phyloP scores from a whole-genome alignment of 2,329 filamentous ascomycete species.

The Penicillium sp. region DNA sequence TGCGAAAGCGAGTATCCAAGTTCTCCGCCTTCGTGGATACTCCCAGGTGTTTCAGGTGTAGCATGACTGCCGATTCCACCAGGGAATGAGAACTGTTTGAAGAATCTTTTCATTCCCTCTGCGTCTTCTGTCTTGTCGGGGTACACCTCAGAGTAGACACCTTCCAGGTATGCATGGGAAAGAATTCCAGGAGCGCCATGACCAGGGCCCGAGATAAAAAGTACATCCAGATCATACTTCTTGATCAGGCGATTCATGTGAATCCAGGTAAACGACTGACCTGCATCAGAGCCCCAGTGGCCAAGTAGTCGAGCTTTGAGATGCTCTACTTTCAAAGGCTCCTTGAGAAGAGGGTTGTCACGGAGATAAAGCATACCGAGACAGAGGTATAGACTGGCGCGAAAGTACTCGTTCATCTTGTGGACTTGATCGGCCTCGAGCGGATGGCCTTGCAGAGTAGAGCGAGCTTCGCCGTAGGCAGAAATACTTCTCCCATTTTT shows the following conservation, averaged over 20 bases:
- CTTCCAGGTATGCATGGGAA: slow-evolving; percentile 70
- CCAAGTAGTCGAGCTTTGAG: slow-evolving; percentile 69
- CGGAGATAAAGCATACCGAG: slow-evolving; percentile 75
- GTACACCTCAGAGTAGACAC: slow-evolving; percentile 71
- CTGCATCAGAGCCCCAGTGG: slow-evolving; percentile 75
- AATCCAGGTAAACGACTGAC: slow-evolving; percentile 74
- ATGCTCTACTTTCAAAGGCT: slow-evolving; percentile 63
- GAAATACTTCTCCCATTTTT: slow-evolving; percentile 50
- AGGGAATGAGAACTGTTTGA: slow-evolving; percentile 78
- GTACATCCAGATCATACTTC: slow-evolving; percentile 66
- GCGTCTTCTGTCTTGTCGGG: slow-evolving; percentile 64
- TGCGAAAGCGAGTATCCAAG: slow-evolving; percentile 76
- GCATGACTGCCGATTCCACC: slow-evolving; percentile 72
- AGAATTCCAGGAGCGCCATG: slow-evolving; percentile 72
- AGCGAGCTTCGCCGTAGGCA: slow-evolving; percentile 59
- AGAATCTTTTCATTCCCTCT: slow-evolving; percentile 66
- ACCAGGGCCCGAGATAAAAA: slow-evolving; percentile 71
- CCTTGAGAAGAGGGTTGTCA: slow-evolving; percentile 64
- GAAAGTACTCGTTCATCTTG: slow-evolving; percentile 67
- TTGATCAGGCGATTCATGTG: slow-evolving; percentile 78
- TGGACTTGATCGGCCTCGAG: slow-evolving; percentile 61
- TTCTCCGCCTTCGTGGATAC: slow-evolving; percentile 72
- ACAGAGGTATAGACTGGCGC: slow-evolving; percentile 67
- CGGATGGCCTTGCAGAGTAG: slow-evolving; percentile 57
- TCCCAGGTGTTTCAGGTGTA: slow-evolving; percentile 71